Evolutionary conservation across 305 asterid species (phyloP), one percentile per base, ranked within the genome.

Genomic region (Fraxinus dipetala): DNA sequence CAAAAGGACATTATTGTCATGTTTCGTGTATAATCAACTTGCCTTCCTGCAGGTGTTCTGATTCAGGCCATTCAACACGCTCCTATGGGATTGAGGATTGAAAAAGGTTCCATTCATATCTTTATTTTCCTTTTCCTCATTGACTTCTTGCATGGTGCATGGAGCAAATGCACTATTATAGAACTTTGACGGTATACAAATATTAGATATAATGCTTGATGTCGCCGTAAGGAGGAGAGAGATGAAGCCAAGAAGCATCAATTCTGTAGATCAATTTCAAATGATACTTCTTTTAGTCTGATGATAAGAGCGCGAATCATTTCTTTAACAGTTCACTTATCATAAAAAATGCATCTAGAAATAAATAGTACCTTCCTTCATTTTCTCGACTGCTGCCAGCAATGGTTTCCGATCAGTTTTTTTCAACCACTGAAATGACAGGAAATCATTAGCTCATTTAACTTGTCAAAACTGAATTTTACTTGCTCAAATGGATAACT

Each of bases 21-120:
- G 59, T 63, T 72, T 34, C 14, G 18, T 45, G 72, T 30, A 82
- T 28, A 86, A 70, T 31, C 0, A 6, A 82, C 94, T 81, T 88
- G 87, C 99, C 98, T 91, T 90, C 76, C 76, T 16, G 89, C 99
- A 96, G 40, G 90, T 91, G 83, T 94, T 92, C 88, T 78, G 87
- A 79, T 94, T 91, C 76, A 94, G 87, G 80, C 83, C 90, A 81
- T 84, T 87, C 84, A 96, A 86, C 11, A 90, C 40, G 89, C 99
- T 90, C 89, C 96, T 87, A 40, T 85, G 78, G 3, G 87, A 56
- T 36, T 77, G 88, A 84, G 91, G 89, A 84, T 79, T 73, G 43
- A 81, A 76, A 77, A 91, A 89, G 76, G 10, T 82, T 89, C 91
- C 82, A 9, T 89, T 81, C 54, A 77, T 82, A 80, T 72, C 75